Base-by-base conservation (phyloP, 116 monocot species). In the Trichopus zeylanicus region DNA sequence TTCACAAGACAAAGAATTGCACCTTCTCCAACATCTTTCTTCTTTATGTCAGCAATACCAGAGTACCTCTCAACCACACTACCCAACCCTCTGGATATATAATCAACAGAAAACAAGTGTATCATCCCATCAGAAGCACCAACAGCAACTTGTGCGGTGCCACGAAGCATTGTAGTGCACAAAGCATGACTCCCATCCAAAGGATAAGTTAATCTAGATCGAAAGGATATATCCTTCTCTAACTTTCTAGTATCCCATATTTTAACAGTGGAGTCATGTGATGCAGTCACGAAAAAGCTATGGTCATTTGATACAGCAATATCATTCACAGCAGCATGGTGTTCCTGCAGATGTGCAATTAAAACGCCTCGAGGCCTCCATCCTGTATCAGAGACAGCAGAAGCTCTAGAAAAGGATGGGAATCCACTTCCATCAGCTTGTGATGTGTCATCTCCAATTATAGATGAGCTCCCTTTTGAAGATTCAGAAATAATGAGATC, bases 181-280 rank as follows among this genome's bases (percentile, higher is more conserved):
- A 98, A 58, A 72, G 87, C 98, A 26, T 75, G 73, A 29, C 74
- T 70, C 12, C 84, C 76, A 61, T 82, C 82, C 20, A 91, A 66
- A 56, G 74, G 56, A 72, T 91, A 98, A 35, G 98, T 98, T 66
- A 98, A 69, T 51, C 98, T 91, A 52, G 98, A 91, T 38, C 85
- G 68, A 52, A 98, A 98, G 24, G 98, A 87, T 34, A 98, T 91
- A 59, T 91, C 98, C 55, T 87, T 98, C 56, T 91, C 91, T 66
- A 98, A 70, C 63, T 82, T 98, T 61, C 88, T 84, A 6, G 91
- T 88, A 71, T 98, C 98, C 98, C 98, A 98, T 65, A 98, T 73
- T 72, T 87, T 98, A 23, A 98, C 80, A 63, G 75, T 88, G 32
- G 82, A 98, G 54, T 98, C 98, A 76, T 91, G 75, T 27, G 98